Percentiles rank a stretch among this genome's conserved stretches.
Evolutionary conservation across 2,329 filamentous ascomycete species (phyloP).

Genomic region (Daldinia sp.): DNA sequence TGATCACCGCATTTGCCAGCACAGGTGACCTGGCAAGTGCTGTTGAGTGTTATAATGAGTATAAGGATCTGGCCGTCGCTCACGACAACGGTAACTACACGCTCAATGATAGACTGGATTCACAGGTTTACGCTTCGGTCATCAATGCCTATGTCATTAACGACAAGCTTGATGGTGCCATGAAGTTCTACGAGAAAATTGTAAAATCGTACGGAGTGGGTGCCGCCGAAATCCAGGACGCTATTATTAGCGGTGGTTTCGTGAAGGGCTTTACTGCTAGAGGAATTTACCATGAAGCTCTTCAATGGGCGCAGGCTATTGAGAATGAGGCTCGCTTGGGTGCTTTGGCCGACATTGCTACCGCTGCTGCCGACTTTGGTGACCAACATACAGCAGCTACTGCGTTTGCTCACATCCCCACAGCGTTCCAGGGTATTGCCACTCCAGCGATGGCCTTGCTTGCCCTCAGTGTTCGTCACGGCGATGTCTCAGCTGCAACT

Average conservation of each 20-base stretch:
- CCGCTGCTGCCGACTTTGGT: constrained; percentile 82
- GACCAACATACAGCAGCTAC: constrained; percentile 75
- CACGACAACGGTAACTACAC: constrained; percentile 80
- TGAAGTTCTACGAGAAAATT: constrained; percentile 88
- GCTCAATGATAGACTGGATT: constrained; percentile 79
- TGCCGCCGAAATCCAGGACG: constrained; percentile 74
- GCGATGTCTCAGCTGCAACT: constrained; percentile 80
- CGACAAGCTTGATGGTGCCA: constrained; percentile 82
- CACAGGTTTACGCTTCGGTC: constrained; percentile 89
- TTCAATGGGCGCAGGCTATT: constrained; percentile 77
- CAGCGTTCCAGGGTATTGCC: constrained; percentile 62
- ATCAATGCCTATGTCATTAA: constrained; percentile 89
- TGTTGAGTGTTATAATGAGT: constrained; percentile 95
- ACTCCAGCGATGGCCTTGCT: constrained; percentile 82
- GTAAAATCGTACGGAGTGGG: constrained; percentile 70
- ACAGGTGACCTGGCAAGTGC: constrained; percentile 86
- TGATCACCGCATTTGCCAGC: constrained; percentile 93
- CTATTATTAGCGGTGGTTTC: constrained; percentile 79
- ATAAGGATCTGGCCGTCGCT: constrained; percentile 87
- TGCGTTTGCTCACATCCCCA: constrained; percentile 71
- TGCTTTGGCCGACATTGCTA: constrained; percentile 79
- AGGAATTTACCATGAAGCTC: constrained; percentile 78
- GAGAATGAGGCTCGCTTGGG: constrained; percentile 68
- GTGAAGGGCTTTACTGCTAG: constrained; percentile 81
- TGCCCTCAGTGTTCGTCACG: constrained; percentile 85